These are phyloP conservation scores for Podaxis rugospora DNA, from an alignment of 768 basidiomycete genomes.

Conservation along the genomic window DNA sequence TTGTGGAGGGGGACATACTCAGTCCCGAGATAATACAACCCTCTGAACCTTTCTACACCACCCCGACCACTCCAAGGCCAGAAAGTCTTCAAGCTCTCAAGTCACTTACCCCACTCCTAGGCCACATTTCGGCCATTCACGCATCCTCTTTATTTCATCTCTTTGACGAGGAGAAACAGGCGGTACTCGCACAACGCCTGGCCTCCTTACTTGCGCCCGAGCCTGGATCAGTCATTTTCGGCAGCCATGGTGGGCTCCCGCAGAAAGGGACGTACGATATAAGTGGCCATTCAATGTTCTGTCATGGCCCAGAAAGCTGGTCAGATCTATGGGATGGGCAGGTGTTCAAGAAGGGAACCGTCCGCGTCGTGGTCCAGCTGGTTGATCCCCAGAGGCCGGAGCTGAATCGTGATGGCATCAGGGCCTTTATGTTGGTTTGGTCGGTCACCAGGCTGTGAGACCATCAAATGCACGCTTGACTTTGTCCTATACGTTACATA, in stretches of 20 bases:
- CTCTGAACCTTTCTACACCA: constrained; percentile 16
- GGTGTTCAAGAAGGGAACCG: constrained; percentile 13
- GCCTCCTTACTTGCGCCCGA: constrained; percentile 28
- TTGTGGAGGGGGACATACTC: constrained; percentile 53
- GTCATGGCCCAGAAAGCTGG: constrained; percentile 12
- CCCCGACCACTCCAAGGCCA: background rate
- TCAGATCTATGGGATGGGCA: constrained; percentile 12
- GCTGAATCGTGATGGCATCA: background rate
- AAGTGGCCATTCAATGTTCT: background rate
- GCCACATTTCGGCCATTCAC: constrained; percentile 45
- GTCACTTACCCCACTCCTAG: constrained; percentile 29
- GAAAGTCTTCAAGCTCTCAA: constrained; percentile 8
- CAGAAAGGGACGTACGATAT: constrained; percentile 15
- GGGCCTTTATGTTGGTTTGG: background rate
- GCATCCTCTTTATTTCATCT: constrained; percentile 33
- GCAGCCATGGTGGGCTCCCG: constrained; percentile 29
- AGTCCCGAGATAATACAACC: constrained; percentile 38
- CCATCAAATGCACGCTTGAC: background rate
- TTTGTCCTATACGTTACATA: background rate
- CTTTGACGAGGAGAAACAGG: constrained; percentile 28
- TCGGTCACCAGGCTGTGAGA: background rate
- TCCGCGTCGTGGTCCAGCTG: constrained; percentile 1
- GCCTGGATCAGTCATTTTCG: constrained; percentile 30
- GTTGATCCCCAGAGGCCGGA: background rate
- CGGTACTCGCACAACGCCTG: constrained; percentile 24